Base-by-base conservation (phyloP, 768 basidiomycete genomes). In the Naganishia randhawae region DNA sequence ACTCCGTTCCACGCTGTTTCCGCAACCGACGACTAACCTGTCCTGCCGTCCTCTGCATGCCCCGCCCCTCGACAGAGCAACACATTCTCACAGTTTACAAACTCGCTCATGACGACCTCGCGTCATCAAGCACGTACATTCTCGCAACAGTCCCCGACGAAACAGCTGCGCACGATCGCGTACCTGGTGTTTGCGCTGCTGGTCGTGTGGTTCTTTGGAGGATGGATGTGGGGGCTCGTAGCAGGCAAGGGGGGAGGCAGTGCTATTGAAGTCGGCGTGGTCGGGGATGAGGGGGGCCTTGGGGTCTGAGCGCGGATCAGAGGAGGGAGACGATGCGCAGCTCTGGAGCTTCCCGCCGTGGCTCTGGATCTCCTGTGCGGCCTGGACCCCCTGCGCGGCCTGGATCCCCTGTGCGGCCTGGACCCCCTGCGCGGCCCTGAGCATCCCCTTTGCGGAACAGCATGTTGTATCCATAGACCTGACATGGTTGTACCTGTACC, bases 61-160 rank as follows among this genome's bases (percentile, higher is more conserved):
- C 45, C 14, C 68, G 31, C 17, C 41, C 8, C 7, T 35, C 41
- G 31, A n/a, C 50, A 78, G 75, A 72, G 74, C 53, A 77, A 77
- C 67, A 72, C 77, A 29, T 80, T 80, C 66, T 70, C 77, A 13
- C 73, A 73, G 35, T 77, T 80, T 71, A 67, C 77, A 31, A 75
- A 75, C 50, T 78, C 77, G 39, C 75, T 80, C 66, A 76, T 78
- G 67, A 76, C 77, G 27, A 78, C 77, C 11, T 74, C 75, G 0
- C 71, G 75, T 10, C 78, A 77, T 67, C 78, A 80, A 67, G 57
- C 75, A 32, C 75, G 78, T 27, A 76, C 78, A 13, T 76, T 80
- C 66, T 75, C 76, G 2, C 66, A 72, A 13, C 71, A 70, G n/a
- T 76, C 76, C 2, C 72, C 78, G 33, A 48, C 75, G 4, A 55